Evolutionary conservation across 129 eudicot species (phyloP).

Genomic region (Mikania micrantha): DNA sequence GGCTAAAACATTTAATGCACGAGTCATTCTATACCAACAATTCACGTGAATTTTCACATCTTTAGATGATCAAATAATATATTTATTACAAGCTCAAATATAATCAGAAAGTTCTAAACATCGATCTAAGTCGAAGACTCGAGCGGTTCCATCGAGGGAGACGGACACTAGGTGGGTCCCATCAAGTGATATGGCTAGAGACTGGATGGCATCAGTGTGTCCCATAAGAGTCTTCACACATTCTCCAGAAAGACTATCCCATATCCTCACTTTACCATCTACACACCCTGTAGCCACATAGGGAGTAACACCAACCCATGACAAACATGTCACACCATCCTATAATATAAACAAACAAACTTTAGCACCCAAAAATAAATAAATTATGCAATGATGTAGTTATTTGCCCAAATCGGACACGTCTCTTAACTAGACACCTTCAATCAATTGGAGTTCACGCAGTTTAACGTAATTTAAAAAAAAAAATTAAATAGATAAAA

Average conservation of each 20-base stretch:
- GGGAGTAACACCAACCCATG: constrained; percentile 64
- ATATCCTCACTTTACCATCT: constrained; percentile 72
- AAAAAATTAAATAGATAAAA: no score
- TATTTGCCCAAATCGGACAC: not conserved
- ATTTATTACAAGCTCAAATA: no score
- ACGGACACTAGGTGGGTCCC: constrained; percentile 1
- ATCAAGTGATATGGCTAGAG: constrained; percentile 42
- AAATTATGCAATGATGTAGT: not conserved
- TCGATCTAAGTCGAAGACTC: constrained; percentile 17
- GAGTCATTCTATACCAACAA: no score
- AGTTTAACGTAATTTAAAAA: not conserved
- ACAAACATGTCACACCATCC: constrained; percentile 80
- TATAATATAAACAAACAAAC: constrained; percentile 13
- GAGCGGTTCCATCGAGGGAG: constrained; percentile 13
- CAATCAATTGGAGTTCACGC: not conserved
- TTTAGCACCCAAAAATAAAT: not conserved
- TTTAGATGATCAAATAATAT: no score
- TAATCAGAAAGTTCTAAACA: not conserved
- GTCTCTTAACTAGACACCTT: not conserved
- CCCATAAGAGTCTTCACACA: constrained; percentile 60
- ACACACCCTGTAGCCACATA: constrained; percentile 72
- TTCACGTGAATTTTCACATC: constrained; percentile 18
- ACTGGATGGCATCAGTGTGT: constrained; percentile 61
- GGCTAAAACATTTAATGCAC: constrained; percentile 6
- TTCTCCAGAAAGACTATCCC: constrained; percentile 86